Percentiles rank a stretch among this genome's conserved stretches.
Conservation (phyloP, 1,284 basidiomycete genomes). For the Irpex sp. region DNA sequence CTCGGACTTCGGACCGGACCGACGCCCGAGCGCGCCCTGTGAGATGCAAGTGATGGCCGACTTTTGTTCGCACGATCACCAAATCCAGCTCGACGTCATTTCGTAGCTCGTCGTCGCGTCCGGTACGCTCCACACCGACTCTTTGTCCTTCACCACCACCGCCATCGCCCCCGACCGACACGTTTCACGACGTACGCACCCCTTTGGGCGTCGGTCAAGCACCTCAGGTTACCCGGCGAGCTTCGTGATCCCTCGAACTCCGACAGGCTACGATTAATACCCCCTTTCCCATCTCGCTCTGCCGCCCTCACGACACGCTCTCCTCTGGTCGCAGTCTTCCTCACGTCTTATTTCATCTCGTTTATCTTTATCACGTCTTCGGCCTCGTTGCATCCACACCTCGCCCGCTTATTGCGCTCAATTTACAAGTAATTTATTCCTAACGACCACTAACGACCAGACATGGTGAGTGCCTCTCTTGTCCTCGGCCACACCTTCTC, state of each 20-base stretch:
- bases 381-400: neutral
- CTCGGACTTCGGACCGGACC: neutral
- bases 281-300: neutral
- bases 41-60: neutral
- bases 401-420: neutral
- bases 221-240: neutral
- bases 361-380: neutral
- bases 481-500: neutral
- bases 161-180: neutral
- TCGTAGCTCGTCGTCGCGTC: neutral
- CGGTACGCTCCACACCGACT: neutral
- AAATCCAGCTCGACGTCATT: neutral
- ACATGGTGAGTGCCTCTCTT: neutral
- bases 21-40: neutral
- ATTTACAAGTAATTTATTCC: neutral
- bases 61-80: neutral
- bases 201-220: neutral
- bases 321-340: neutral
- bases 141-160: neutral
- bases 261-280: neutral
- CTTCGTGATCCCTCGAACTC: neutral
- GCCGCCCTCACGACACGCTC: neutral
- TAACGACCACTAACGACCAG: neutral
- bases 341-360: neutral
- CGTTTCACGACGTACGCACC: neutral